These are phyloP conservation scores for Hymenoscyphus albidus DNA, from an alignment of 2,329 filamentous ascomycete species.

Conservation along the genomic window DNA sequence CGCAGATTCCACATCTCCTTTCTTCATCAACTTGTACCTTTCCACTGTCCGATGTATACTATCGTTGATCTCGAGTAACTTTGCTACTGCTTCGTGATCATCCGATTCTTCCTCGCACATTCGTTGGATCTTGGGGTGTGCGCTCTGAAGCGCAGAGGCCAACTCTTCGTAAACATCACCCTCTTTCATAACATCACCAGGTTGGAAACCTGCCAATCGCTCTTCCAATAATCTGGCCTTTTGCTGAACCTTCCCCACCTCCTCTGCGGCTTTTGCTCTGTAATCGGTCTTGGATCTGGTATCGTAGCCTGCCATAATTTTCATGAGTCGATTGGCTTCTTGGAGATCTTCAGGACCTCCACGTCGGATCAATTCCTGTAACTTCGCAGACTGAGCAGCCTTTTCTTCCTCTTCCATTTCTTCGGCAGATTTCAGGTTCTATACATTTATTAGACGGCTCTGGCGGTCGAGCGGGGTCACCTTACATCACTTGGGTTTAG, in stretches of 20 bases:
- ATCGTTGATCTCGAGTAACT: slow-evolving; percentile 95
- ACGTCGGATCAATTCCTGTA: slow-evolving; percentile 91
- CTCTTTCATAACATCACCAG: slow-evolving; percentile 72
- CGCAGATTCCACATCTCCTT: slow-evolving; percentile 82
- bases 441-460: slow-evolving; percentile 31
- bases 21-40: slow-evolving; percentile 92
- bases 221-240: slow-evolving; percentile 92
- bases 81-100: slow-evolving; percentile 91
- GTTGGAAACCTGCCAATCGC: slow-evolving; percentile 77
- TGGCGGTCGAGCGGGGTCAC: slow-evolving; percentile 27
- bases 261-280: slow-evolving; percentile 92
- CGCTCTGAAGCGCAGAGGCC: slow-evolving; percentile 81
- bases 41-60: slow-evolving; percentile 97
- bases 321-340: slow-evolving; percentile 97
- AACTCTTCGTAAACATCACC: slow-evolving; percentile 76
- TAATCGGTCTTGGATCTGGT: slow-evolving; percentile 96
- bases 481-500: slow-evolving; percentile 93
- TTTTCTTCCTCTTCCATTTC: slow-evolving; percentile 98
- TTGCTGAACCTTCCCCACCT: slow-evolving; percentile 90
- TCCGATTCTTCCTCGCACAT: slow-evolving; percentile 99
- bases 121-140: slow-evolving; percentile 97
- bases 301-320: slow-evolving; percentile 97
- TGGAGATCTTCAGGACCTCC: slow-evolving; percentile 90
- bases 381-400: slow-evolving; percentile 93
- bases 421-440: slow-evolving; percentile 94